Evolutionary conservation across 345 rosid genomes (phyloP), one percentile per base, ranked within the genome.

Genomic region (Hibiscus syriacus): DNA sequence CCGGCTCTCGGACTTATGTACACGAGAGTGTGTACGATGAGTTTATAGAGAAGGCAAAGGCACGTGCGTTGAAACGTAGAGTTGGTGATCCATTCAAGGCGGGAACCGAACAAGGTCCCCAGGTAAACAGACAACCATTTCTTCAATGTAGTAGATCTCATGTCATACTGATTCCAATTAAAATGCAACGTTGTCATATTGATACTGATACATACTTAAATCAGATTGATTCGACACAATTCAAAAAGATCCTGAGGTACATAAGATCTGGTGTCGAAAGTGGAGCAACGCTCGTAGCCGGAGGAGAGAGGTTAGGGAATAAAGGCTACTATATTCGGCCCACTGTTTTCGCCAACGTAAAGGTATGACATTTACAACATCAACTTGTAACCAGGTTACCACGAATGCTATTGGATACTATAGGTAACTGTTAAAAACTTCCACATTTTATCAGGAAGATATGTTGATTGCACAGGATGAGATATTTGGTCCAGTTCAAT

Each of bases 401-500:
- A 7, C 13, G 14, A 54, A 10, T 11, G 39, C 6, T 30, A 2
- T 36, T n/a, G 23, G 60, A 34, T 45, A 12, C 3, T 14, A 38
- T 30, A 59, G 22, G 58, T 30, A n/a, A 63, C 58, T 30, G 55
- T 48, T 55, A 0, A 36, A 0, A 17, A 32, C 26, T 12, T 56
- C 20, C 57, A 9, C 6, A 56, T n/a, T 27, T 12, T 25, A 23
- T 29, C 63, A 87, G 93, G 93, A 88, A n/a, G 82, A 85, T 39
- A 88, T 88, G 93, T 43, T 78, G 78, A 88, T 88, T 12, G 90
- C 90, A 5, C 70, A 72, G 71, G 93, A 88, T 0, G 93, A 85
- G 81, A 88, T 88, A 70, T 88, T 88, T 45, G 90, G 93, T 58
- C 93, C 90, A 5, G 89, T 88, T 54, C 93, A 88, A 78, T 70